Conservation (phyloP, 2,329 filamentous ascomycete genomes). For the Verticillium dahliae region DNA sequence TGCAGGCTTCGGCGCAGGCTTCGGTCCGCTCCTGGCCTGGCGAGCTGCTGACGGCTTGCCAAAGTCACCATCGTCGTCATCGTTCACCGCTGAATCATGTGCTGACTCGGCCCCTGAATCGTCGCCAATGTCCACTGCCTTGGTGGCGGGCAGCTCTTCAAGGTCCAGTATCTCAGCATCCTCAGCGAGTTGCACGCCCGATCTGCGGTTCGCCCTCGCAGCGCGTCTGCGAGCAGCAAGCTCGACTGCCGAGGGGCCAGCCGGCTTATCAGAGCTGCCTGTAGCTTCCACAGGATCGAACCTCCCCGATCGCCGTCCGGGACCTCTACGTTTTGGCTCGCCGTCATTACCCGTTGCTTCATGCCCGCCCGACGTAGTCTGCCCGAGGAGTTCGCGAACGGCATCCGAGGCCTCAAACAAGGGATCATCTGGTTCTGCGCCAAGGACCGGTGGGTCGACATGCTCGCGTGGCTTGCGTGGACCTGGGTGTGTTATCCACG, state of each 20-base stretch:
- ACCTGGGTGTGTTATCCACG: conserved; percentile 7
- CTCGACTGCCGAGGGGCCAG: conserved; percentile 5
- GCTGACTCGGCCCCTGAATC: conserved; percentile 28
- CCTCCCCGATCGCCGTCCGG: conserved; percentile 22
- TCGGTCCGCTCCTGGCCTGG: conserved; percentile 1
- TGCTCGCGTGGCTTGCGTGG: background rate
- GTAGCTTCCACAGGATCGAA: background rate
- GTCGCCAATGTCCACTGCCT: conserved; percentile 15
- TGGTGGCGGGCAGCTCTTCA: conserved; percentile 2
- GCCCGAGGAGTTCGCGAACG: conserved; percentile 20
- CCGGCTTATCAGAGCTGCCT: conserved; percentile 1
- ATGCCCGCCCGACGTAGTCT: conserved; percentile 7
- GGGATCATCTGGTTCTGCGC: background rate
- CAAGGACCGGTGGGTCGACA: background rate
- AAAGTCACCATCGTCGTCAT: background rate
- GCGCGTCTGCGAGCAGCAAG: conserved; percentile 8
- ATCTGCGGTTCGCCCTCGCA: conserved; percentile 9
- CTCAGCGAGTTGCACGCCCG: conserved; percentile 4
- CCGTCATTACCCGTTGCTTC: conserved; percentile 1
- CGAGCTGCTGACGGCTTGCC: background rate
- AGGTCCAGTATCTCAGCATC: background rate
- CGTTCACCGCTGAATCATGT: conserved; percentile 20
- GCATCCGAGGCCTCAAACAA: conserved; percentile 22
- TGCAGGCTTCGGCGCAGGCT: background rate
- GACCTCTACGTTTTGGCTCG: conserved; percentile 10